phyloP scores from a whole-genome alignment of 768 basidiomycete genomes.

The Boletus patriciae region DNA sequence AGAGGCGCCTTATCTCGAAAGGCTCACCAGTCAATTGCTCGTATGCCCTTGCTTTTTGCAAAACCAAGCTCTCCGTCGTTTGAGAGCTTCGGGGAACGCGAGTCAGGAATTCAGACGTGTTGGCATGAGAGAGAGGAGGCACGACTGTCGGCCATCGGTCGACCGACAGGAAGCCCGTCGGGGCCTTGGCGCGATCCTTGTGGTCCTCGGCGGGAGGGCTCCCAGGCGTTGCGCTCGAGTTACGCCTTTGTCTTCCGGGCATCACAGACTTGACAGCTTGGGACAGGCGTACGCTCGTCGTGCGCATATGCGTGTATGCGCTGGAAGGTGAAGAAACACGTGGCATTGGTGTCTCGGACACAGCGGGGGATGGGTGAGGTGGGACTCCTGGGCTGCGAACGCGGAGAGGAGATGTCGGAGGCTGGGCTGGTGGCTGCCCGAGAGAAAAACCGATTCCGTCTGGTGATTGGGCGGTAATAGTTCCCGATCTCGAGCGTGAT shows the following conservation, averaged over 20 bases:
- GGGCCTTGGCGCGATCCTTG: slow-evolving; percentile 12
- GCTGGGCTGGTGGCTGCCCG: slow-evolving; percentile 3
- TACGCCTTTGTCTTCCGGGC: slow-evolving; percentile 17
- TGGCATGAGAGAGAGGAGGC: not conserved
- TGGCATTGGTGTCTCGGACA: slow-evolving; percentile 22
- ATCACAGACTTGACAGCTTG: slow-evolving; percentile 30
- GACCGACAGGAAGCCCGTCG: slow-evolving; percentile 12
- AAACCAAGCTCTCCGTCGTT: slow-evolving; percentile 29
- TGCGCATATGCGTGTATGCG: slow-evolving; percentile 15
- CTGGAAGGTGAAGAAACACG: slow-evolving; percentile 12
- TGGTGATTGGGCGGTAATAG: slow-evolving; percentile 1
- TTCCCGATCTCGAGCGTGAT: slow-evolving; percentile 22
- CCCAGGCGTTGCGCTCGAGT: slow-evolving; percentile 7
- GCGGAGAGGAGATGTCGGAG: slow-evolving; percentile 17
- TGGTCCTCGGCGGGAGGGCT: slow-evolving; percentile 4
- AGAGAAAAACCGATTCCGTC: slow-evolving; percentile 6
- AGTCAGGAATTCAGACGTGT: slow-evolving; percentile 8
- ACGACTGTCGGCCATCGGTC: slow-evolving; percentile 14
- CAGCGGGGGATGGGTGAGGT: slow-evolving; percentile 9
- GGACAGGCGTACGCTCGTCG: slow-evolving; percentile 20
- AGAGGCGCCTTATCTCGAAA: not conserved
- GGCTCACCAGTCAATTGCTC: slow-evolving; percentile 26
- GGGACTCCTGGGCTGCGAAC: slow-evolving; percentile 19
- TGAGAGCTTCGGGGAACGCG: slow-evolving; percentile 8
- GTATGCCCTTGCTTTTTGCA: slow-evolving; percentile 31